phyloP scores from a whole-genome alignment of 2,329 filamentous ascomycete genomes.

The Epichloe scottii region DNA sequence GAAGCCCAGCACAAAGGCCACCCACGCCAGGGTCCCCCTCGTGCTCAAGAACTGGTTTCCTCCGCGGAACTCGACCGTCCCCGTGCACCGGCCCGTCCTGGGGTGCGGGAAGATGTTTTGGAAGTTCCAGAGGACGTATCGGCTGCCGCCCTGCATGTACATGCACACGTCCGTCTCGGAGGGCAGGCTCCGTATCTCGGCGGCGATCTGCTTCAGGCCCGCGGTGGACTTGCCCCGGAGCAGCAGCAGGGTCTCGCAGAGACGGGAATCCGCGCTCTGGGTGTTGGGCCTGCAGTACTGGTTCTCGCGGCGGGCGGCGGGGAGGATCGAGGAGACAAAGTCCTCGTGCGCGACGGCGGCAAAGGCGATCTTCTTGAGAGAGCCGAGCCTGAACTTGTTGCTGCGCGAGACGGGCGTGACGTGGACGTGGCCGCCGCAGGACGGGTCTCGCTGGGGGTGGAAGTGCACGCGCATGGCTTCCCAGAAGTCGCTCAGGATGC shows the following conservation, averaged over 20 bases:
- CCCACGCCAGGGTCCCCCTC: constrained; percentile 25
- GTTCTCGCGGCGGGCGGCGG: constrained; percentile 21
- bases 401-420: constrained; percentile 22
- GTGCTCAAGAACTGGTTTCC: constrained; percentile 27
- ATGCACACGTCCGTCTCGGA: constrained; percentile 20
- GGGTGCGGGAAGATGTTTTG: constrained; percentile 26
- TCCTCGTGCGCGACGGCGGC: constrained; percentile 23
- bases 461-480: constrained; percentile 30
- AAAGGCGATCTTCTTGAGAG: constrained; percentile 26
- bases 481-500: constrained; percentile 27
- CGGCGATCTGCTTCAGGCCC: constrained; percentile 17
- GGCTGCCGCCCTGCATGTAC: constrained; percentile 26
- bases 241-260: constrained; percentile 17
- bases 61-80: constrained; percentile 27
- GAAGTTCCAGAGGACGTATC: constrained; percentile 29
- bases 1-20: constrained; percentile 26
- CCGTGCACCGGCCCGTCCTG: constrained; percentile 24
- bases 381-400: constrained; percentile 22
- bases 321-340: constrained; percentile 20
- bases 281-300: constrained; percentile 23
- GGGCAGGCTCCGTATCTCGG: constrained; percentile 14
- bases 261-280: constrained; percentile 18
- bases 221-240: constrained; percentile 15
- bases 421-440: constrained; percentile 28
- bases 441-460: constrained; percentile 21